A percentile compares a stretch with the other conserved stretches of the same genome.
Conservation (phyloP, 805 yeast species). For the Isabelozyma pseudorhagii region DNA sequence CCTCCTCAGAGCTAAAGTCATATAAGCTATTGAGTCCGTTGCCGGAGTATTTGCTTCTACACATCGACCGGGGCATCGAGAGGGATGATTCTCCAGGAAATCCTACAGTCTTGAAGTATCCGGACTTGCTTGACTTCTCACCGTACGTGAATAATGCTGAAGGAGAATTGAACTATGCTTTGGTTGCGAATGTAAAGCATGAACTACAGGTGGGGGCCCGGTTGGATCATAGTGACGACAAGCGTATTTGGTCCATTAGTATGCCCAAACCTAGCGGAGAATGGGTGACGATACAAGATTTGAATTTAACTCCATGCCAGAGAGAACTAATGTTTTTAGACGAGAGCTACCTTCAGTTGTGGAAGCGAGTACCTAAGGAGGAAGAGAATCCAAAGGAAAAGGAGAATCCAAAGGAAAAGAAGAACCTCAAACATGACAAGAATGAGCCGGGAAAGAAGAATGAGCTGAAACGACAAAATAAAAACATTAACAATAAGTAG, state of each 20-base stretch:
- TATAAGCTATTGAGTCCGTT: constrained; percentile 36
- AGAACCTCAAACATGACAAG: no score
- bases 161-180: constrained; percentile 32
- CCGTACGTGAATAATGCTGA: constrained; percentile 19
- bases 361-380: constrained; percentile 39
- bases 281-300: constrained; percentile 63
- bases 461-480: no score
- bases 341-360: constrained; percentile 65
- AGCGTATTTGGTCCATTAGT: constrained; percentile 48
- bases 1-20: constrained; percentile 30
- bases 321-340: constrained; percentile 58
- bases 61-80: constrained; percentile 46
- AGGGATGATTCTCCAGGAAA: constrained; percentile 10
- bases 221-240: constrained; percentile 15
- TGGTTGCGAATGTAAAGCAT: constrained; percentile 17
- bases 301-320: constrained; percentile 44
- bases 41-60: constrained; percentile 57
- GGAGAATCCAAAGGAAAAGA: no score
- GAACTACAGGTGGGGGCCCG: constrained; percentile 10
- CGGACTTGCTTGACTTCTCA: constrained; percentile 38
- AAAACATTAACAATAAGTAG: no score
- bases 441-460: no score
- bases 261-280: constrained; percentile 25
- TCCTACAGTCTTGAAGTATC: constrained; percentile 63
- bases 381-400: no score